A percentile compares a stretch with the other conserved stretches of the same genome.
Evolutionary conservation across 495 filamentous ascomycete species (phyloP).

Genomic region (Talaromyces proteolyticus): DNA sequence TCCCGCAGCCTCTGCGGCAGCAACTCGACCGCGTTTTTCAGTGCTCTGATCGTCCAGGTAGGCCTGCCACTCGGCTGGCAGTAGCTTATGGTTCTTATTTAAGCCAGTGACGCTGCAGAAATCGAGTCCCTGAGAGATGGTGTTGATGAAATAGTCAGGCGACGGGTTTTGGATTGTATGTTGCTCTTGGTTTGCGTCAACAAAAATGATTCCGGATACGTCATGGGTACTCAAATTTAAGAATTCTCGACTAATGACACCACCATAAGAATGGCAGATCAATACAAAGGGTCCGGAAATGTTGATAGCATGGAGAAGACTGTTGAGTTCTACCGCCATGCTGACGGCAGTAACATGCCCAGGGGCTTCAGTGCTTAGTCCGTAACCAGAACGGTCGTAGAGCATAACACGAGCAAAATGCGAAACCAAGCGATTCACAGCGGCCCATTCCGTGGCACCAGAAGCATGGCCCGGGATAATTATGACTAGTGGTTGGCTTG

Average conservation of each 20-base stretch:
- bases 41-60: conserved; percentile 2
- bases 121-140: conserved; percentile 3
- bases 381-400: conserved; percentile 17
- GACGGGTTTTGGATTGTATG: conserved; percentile 6
- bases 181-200: conserved; percentile 16
- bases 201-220: conserved; percentile 18
- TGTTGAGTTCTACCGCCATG: conserved; percentile 12
- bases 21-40: not conserved
- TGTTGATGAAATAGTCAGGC: conserved; percentile 1
- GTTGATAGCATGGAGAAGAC: conserved; percentile 7
- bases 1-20: conserved; percentile 3
- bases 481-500: conserved; percentile 6
- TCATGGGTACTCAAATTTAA: conserved; percentile 8
- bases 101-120: conserved; percentile 3
- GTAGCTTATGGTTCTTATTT: not conserved
- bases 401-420: conserved; percentile 15
- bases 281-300: conserved; percentile 27
- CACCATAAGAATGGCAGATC: conserved; percentile 35
- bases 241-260: conserved; percentile 29
- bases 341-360: conserved; percentile 5
- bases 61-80: not conserved
- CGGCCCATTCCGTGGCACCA: conserved; percentile 2
- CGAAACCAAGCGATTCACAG: conserved; percentile 4
- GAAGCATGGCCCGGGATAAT: conserved; percentile 2
- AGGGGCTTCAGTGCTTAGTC: conserved; percentile 4